phyloP scores from a whole-genome alignment of 208 protist genomes.

The Herpetomonas samuelpessoai region DNA sequence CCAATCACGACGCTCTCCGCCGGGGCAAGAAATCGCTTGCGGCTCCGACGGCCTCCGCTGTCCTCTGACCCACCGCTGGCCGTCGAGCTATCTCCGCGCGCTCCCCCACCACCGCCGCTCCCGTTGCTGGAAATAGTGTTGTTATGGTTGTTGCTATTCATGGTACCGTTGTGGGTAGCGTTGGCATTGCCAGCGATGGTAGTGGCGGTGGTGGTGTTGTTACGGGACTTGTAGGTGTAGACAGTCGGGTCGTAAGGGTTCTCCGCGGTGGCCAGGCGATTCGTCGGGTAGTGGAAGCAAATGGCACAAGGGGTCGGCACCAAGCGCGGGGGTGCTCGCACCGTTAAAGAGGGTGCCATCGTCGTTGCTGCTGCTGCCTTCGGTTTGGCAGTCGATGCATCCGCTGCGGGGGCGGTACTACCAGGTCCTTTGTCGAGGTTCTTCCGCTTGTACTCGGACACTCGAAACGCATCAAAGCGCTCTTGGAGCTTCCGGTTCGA shows the following conservation, averaged over 20 bases:
- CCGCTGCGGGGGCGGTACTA: not conserved
- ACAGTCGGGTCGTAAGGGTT: not conserved
- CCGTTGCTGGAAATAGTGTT: not conserved
- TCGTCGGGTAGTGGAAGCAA: conserved; percentile 31
- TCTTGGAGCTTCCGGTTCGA: conserved; percentile 34
- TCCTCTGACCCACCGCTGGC: too few relatives aligned
- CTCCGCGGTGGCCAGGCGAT: conserved; percentile 17
- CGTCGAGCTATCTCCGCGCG: too few relatives aligned
- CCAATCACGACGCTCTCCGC: conserved; percentile 16
- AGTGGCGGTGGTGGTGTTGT: not conserved
- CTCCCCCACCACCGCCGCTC: too few relatives aligned
- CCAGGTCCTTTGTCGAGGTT: not conserved
- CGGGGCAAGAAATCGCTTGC: not conserved
- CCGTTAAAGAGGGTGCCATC: not conserved
- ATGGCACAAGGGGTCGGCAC: conserved; percentile 41
- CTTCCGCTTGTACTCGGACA: not conserved
- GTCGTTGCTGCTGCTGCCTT: not conserved
- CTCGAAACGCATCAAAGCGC: not conserved
- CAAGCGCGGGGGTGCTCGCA: not conserved
- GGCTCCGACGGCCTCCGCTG: not conserved
- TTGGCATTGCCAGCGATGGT: not conserved
- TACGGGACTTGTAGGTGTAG: not conserved
- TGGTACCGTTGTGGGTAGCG: not conserved
- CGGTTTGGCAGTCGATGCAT: not conserved
- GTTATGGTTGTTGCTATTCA: not conserved